Percentiles rank a stretch among this genome's conserved stretches.
phyloP scores from a whole-genome alignment of 352 stramenopile species.

The Phytophthora citrophthora region DNA sequence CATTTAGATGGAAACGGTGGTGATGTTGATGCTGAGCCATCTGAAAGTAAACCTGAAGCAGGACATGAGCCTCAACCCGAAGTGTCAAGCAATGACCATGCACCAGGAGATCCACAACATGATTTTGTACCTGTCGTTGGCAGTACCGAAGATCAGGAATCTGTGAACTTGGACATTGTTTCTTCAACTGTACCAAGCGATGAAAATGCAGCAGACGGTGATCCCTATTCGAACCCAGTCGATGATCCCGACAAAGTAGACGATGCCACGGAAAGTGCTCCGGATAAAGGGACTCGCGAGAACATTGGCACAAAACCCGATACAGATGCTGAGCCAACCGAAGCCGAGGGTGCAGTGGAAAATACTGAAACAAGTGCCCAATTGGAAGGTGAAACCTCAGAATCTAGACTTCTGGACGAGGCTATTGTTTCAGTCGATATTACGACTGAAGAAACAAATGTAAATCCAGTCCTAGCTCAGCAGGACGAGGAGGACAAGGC shows the following conservation, averaged over 20 bases:
- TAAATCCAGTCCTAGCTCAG: background rate
- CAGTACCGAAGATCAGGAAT: slow-evolving; percentile 1
- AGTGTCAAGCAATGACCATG: background rate
- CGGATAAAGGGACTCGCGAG: background rate
- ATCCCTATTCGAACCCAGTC: too few species aligned
- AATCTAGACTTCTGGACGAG: background rate
- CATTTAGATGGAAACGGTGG: background rate
- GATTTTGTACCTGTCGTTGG: background rate
- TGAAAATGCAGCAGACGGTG: background rate
- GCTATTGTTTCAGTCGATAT: background rate
- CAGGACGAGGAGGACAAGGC: background rate
- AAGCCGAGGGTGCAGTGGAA: background rate
- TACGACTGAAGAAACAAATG: slow-evolving; percentile 1
- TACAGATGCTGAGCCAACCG: slow-evolving; percentile 1
- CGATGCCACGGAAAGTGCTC: background rate
- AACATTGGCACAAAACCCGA: background rate
- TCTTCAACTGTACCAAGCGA: background rate
- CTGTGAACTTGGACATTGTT: background rate
- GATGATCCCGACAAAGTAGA: background rate
- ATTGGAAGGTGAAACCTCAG: slow-evolving; percentile 1
- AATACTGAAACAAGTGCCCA: background rate
- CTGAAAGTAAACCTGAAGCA: background rate
- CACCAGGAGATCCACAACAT: background rate
- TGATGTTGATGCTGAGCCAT: background rate
- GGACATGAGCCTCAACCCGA: background rate